These are phyloP conservation scores for Tubosaeta sp. DNA, from an alignment of 768 basidiomycete genomes.

Conservation along the genomic window DNA sequence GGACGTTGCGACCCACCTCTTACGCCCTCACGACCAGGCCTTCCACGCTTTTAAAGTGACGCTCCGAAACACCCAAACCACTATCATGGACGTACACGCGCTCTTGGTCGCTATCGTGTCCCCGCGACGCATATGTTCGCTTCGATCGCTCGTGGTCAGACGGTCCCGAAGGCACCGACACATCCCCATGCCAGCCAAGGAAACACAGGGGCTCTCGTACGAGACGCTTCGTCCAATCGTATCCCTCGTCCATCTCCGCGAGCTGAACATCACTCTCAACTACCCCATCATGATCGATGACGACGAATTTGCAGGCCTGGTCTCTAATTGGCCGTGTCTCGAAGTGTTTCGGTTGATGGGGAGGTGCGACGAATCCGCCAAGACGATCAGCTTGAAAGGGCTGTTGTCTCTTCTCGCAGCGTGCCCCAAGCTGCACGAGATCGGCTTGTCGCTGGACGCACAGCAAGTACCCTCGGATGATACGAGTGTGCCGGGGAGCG, in stretches of 20 bases:
- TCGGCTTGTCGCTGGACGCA: background rate
- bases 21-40: background rate
- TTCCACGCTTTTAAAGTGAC: background rate
- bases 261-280: background rate
- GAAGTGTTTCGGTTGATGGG: background rate
- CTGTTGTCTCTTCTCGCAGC: background rate
- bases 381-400: background rate
- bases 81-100: background rate
- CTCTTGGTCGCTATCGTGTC: background rate
- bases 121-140: background rate
- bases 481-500: background rate
- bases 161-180: background rate
- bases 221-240: background rate
- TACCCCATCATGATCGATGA: background rate
- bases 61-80: background rate
- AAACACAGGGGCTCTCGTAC: background rate
- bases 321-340: constrained; percentile 1
- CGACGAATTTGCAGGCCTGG: background rate
- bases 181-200: too few species aligned
- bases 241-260: constrained; percentile 2
- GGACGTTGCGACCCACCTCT: background rate
- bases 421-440: background rate
- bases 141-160: background rate
- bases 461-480: background rate
- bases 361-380: background rate